Evolutionary conservation across 2,329 filamentous ascomycete species (phyloP), one percentile per base, ranked within the genome.

Genomic region (Magnaporthiopsis rhizophila): DNA sequence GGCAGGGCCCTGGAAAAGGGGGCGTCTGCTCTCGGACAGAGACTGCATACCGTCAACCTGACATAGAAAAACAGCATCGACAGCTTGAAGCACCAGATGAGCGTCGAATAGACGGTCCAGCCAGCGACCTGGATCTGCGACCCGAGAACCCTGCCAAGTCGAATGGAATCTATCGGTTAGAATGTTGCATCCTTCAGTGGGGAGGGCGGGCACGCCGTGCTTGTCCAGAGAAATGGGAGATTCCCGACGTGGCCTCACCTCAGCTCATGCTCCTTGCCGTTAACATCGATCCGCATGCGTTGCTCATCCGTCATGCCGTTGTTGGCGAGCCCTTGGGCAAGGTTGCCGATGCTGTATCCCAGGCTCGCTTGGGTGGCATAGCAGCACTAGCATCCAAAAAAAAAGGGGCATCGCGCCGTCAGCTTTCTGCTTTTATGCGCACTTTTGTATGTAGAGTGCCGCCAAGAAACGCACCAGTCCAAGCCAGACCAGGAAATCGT

Each of bases 11-110:
- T 21, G 18, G 15, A 4, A 53, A n/a, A n/a, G 2, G 8, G 45
- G 21, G 45, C 18, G 7, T 53, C 13, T 13, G 45, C 7, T n/a
- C 18, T 6, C 21, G 18, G 18, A 12, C 2, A 12, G 26, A 2
- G 3, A 5, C 7, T 4, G 8, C 70, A 63, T 69, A 72, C 73
- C 61, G 79, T 83, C 38, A 85, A 74, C 64, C 82, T 74, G 34
- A 78, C 76, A 70, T 85, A 86, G 70, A 85, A 86, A 58, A 83
- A 73, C 11, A 80, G 74, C 75, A 85, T 79, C 65, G 81, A 83
- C 1, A 78, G 71, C 71, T 86, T 86, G 64, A 86, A 71, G 38
- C 78, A 72, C 79, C 80, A 84, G 59, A 86, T 71, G 34, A 86
- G 71, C 9, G 78, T 71, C 1, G 80, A 79, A 67, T 86, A 86